Conservation (phyloP, 2,329 filamentous ascomycete genomes). For the Colletotrichum sp. region DNA sequence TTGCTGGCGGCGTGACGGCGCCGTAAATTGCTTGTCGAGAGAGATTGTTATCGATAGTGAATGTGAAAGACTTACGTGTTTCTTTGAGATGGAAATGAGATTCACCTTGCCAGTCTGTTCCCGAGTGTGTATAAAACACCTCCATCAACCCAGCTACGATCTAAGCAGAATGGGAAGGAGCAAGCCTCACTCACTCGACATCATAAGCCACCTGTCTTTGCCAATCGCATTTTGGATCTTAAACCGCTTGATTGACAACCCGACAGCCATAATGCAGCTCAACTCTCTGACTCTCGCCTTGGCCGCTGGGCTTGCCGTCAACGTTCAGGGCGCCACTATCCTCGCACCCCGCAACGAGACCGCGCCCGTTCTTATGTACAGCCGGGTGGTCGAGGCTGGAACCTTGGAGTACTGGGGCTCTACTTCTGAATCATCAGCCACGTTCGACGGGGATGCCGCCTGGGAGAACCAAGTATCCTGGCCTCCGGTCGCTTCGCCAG, state of each 20-base stretch:
- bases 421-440: not conserved
- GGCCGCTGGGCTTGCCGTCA: not conserved
- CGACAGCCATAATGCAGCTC: not conserved
- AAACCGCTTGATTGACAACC: not conserved
- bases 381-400: not conserved
- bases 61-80: accelerated
- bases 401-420: not conserved
- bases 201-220: not conserved
- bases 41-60: not conserved
- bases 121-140: not conserved
- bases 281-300: not conserved
- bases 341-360: not conserved
- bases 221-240: not conserved
- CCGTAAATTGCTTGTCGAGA: not conserved
- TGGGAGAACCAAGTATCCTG: not conserved
- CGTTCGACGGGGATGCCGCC: not conserved
- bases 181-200: not conserved
- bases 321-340: not conserved
- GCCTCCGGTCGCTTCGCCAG: not conserved
- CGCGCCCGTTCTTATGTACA: not conserved
- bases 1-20: not conserved
- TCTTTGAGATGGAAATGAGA: not conserved
- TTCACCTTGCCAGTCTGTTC: not conserved
- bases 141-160: not conserved
- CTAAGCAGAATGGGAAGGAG: not conserved